phyloP scores from a whole-genome alignment of 768 basidiomycete species.

The Dentipellis fragilis region DNA sequence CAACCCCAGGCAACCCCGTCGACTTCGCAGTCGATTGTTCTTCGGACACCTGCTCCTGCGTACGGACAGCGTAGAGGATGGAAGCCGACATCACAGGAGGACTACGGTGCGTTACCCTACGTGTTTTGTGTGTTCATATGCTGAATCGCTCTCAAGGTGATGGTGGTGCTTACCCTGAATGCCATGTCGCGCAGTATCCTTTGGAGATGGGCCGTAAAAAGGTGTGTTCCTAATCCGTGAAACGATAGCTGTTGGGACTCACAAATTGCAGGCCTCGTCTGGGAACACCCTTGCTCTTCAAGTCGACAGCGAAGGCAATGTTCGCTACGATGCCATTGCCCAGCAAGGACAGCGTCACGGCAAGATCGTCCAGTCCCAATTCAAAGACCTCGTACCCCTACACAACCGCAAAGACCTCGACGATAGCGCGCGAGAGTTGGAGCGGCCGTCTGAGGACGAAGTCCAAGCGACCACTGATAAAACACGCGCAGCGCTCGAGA shows the following conservation, averaged over 20 bases:
- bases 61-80: slow-evolving; percentile 84
- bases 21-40: slow-evolving; percentile 30
- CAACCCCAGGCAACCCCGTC: slow-evolving; percentile 20
- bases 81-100: slow-evolving; percentile 73
- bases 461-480: slow-evolving; percentile 86
- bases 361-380: slow-evolving; percentile 86
- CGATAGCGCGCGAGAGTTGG: slow-evolving; percentile 67
- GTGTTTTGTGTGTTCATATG: slow-evolving; percentile 6
- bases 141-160: slow-evolving; percentile 37
- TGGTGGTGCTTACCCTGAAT: slow-evolving; percentile 88
- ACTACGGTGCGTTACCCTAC: slow-evolving; percentile 56
- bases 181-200: slow-evolving; percentile 95
- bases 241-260: not conserved
- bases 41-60: slow-evolving; percentile 54
- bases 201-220: slow-evolving; percentile 93
- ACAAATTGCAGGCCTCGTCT: slow-evolving; percentile 54
- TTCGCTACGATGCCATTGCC: slow-evolving; percentile 95
- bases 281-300: slow-evolving; percentile 95
- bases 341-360: slow-evolving; percentile 87
- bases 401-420: slow-evolving; percentile 80
- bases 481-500: slow-evolving; percentile 86
- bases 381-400: slow-evolving; percentile 95
- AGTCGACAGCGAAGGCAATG: slow-evolving; percentile 93
- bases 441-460: slow-evolving; percentile 89
- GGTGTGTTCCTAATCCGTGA: slow-evolving; percentile 31